Evolutionary conservation across 495 filamentous ascomycete species (phyloP).

Genomic region (Penicillium pancosmium): DNA sequence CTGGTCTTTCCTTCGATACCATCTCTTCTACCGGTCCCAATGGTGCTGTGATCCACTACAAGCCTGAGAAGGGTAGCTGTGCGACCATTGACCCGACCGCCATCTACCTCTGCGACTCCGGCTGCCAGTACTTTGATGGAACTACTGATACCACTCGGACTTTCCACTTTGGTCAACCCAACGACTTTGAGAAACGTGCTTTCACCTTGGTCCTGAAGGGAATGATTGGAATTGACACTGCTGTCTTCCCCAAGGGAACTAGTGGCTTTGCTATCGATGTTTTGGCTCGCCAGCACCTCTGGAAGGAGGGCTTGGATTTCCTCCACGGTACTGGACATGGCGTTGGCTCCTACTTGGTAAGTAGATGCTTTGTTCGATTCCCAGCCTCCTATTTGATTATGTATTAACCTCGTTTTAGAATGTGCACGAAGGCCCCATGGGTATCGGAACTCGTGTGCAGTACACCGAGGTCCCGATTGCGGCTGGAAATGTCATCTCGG

Average conservation of each 20-base stretch:
- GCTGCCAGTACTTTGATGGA: conserved; percentile 92
- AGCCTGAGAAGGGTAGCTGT: conserved; percentile 82
- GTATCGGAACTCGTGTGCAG: conserved; percentile 87
- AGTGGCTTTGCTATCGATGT: conserved; percentile 90
- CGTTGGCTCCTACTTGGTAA: conserved; percentile 81
- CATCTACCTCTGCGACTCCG: conserved; percentile 96
- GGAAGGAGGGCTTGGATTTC: conserved; percentile 92
- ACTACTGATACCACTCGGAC: conserved; percentile 97
- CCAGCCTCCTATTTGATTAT: not conserved
- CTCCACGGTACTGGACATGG: conserved; percentile 97
- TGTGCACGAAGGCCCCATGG: conserved; percentile 97
- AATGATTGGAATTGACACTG: conserved; percentile 86
- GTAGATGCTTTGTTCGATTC: not conserved
- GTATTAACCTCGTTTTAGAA: conserved; percentile 56
- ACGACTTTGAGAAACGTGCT: conserved; percentile 81
- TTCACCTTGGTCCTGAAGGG: conserved; percentile 97
- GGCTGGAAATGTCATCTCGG: conserved; percentile 90
- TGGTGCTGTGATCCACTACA: conserved; percentile 97
- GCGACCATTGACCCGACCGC: conserved; percentile 81
- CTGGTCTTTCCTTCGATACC: conserved; percentile 91
- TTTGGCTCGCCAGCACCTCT: conserved; percentile 88
- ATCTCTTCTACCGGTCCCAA: conserved; percentile 96
- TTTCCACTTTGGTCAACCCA: conserved; percentile 86
- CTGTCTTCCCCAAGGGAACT: conserved; percentile 92
- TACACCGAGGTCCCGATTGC: conserved; percentile 90